Base-by-base conservation (phyloP, 371 early-diverging fungal species). In the Umbelopsis sp. region DNA sequence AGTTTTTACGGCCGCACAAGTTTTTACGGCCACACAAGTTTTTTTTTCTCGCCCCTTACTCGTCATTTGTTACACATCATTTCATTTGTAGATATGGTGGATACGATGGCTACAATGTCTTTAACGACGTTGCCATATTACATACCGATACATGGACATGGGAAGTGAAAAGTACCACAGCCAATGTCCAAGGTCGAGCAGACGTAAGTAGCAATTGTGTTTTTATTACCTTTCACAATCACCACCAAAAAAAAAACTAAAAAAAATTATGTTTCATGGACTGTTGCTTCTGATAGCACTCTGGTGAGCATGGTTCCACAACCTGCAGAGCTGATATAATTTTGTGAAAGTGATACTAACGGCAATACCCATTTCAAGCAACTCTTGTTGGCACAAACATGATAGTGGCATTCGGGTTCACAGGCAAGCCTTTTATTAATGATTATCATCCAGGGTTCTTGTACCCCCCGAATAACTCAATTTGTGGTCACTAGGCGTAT, bases 361-460 rank as follows among this genome's bases (percentile, higher is more conserved):
- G 9, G 18, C 41, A 29, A 18, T 35, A 14, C 18, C 57, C 35
- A 32, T 57, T 29, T 20, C 18, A 53, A 81, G 81, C 81, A 41
- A 78, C 81, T 10, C 24, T 81, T 50, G 71, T 81, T 20, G 75
- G 77, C 20, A 79, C 75, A 9, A 81, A 79, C 50, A 81, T 81
- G 81, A 75, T 81, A 53, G 81, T 81, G 20, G 81, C 81, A 2
- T 81, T 81, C 73, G 81, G 81, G 44, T 81, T 81, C 65, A 79
- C 81, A 62, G 81, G 77, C 72, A 71, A 65, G 22, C 50, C 11
- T 57, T 57, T 35, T 57, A 32, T 22, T 12, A 9, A 22, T 22
- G 22, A 51, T 5, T 22, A n/a, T 41, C 29, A 29, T 29, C 29
- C 52, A 51, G 52, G 52, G 52, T 51, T 51, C 20, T 51, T 25